Evolutionary conservation across 2,329 filamentous ascomycete species (phyloP), one percentile per base, ranked within the genome.

Genomic region (Aspergillus awamori): DNA sequence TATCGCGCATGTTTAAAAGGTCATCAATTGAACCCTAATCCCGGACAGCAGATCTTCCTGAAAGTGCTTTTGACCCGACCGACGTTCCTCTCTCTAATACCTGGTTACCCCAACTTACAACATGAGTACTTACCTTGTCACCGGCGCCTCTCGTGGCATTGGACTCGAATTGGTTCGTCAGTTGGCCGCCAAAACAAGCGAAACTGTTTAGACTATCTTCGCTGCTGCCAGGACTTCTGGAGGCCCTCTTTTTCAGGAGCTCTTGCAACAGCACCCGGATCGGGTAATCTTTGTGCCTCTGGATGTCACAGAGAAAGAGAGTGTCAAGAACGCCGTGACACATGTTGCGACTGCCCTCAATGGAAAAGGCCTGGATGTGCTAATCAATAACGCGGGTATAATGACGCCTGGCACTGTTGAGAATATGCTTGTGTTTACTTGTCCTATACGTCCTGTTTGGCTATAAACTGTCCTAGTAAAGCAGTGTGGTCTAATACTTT

Each of bases 371-470:
- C 70, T 83, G 0, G 81, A 83, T 62, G 76, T 82, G 6, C 60
- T 83, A 39, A 73, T 81, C 59, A 81, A 82, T 66, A 82, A 82
- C 67, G 80, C 78, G 0, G 80, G 79, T 0, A 62, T 74, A 26
- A 54, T 53, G 43, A 59, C 61, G 1, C 33, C 28, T 13, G 60
- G 53, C 1, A 64, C 67, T 13, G 8, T 72, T 10, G 66, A 64
- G 53, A 62, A 64, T 43, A 74, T 72, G 72, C 73, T 63, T 58
- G 58, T 58, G 0, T 17, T 17, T 15, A 8, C 20, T 20, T 26
- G 15, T 1, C 5, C 13, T 15, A 4, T 17, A 17, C 15, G 3
- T 56, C 13, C 15, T 45, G 11, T 41, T 20, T 20, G 20, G 20
- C 20, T 20, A 2, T 20, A 20, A 20, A 2, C 2, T 20, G 20